Base-by-base conservation (phyloP, 108 stramenopile genomes). In the Epithemia pelagica region DNA sequence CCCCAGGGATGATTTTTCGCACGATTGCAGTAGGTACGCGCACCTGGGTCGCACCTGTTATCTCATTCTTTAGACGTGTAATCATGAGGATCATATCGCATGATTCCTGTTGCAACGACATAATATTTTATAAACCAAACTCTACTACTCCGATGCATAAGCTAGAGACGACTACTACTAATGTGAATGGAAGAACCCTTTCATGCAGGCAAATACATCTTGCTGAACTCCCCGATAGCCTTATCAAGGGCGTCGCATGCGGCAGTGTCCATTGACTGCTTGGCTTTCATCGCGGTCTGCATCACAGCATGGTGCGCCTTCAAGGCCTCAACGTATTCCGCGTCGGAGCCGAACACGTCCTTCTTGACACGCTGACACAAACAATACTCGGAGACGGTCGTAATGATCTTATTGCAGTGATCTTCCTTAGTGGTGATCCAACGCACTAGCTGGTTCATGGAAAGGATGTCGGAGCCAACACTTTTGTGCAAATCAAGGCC, bases 361-460 rank as follows among this genome's bases (percentile, higher is more conserved):
- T 77, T 81, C 64, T 91, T 91, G 69, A 86, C 86, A 53, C 89
- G 75, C 70, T 91, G 89, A 65, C 89, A 91, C 46, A 91, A 76
- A 46, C 84, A 87, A 66, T 91, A 91, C 60, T 87, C 84, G 2
- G 79, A 62, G 7, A 91, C 72, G 33, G 78, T 61, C 32, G 67
- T 79, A 58, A 91, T 91, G 52, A 91, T 91, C 63, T 91, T 85
- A 30, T 62, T 67, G 28, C 73, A 72, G 68, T 87, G 86, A 61
- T 87, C 86, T 64, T 91, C 89, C 70, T 91, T 91, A 27, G 82
- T 83, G 69, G 76, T 85, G 57, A 91, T 81, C 89, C 89, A 91
- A 57, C 88, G 74, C 64, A 88, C 74, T 81, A 87, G 79, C 66
- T 91, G 89, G 62, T 91, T 91, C 68, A 87, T 68, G 24, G 71